Evolutionary conservation across 495 filamentous ascomycete genomes (phyloP).

Genomic region (Collariella sp.): DNA sequence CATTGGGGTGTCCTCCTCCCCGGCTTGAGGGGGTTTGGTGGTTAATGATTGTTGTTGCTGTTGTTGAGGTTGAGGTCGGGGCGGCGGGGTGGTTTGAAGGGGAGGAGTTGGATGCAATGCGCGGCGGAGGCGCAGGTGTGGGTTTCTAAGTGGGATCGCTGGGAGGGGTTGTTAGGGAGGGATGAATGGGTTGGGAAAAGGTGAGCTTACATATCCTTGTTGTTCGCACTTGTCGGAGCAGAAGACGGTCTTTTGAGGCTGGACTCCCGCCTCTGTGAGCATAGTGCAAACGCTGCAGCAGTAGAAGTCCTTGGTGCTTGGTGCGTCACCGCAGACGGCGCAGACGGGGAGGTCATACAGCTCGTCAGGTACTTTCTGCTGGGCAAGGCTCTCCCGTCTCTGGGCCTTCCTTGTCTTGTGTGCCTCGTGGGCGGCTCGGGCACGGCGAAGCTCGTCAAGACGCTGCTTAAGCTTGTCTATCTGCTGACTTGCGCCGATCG

Average conservation of each 20-base stretch:
- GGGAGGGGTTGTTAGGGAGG: not conserved
- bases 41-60: not conserved
- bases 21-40: conserved; percentile 1
- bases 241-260: conserved; percentile 27
- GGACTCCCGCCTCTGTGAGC: conserved; percentile 20
- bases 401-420: conserved; percentile 31
- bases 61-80: too few relatives aligned
- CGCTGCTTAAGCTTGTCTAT: conserved; percentile 29
- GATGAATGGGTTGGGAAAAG: not conserved
- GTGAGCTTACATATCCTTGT: conserved; percentile 32
- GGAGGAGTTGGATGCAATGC: conserved; percentile 14
- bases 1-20: conserved; percentile 2
- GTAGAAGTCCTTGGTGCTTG: conserved; percentile 23
- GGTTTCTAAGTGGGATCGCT: conserved; percentile 16
- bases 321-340: conserved; percentile 27
- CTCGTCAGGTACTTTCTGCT: conserved; percentile 19
- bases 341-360: conserved; percentile 32
- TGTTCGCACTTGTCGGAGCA: conserved; percentile 38
- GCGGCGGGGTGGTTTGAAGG: not conserved
- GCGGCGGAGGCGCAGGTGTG: conserved; percentile 22
- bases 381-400: conserved; percentile 15
- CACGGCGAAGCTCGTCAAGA: conserved; percentile 36
- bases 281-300: conserved; percentile 37
- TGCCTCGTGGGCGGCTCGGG: conserved; percentile 35
- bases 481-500: conserved; percentile 26